phyloP scores from a whole-genome alignment of 2,329 filamentous ascomycete genomes.

The Bipolaris oryzae region DNA sequence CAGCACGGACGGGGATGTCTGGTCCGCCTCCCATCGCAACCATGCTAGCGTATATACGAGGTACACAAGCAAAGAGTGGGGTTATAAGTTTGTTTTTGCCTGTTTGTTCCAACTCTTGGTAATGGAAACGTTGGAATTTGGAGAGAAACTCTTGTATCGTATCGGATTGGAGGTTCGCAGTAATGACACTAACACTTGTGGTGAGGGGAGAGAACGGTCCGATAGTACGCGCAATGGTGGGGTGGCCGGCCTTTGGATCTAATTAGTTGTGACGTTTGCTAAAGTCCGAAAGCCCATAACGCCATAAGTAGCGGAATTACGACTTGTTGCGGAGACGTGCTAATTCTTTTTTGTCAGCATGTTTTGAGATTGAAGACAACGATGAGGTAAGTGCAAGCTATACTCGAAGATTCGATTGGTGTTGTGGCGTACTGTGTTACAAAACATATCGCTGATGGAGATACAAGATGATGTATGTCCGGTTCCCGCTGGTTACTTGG shows the following conservation, averaged over 20 bases:
- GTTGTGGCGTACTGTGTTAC: too few species aligned
- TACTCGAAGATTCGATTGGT: neutral
- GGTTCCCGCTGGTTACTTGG: too few species aligned
- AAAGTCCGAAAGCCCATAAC: neutral
- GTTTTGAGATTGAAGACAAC: neutral
- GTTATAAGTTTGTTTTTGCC: neutral
- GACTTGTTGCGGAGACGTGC: neutral
- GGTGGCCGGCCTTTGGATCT: neutral
- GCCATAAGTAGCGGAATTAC: neutral
- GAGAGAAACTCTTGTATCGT: neutral
- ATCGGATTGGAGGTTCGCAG: neutral
- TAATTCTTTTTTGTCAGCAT: neutral
- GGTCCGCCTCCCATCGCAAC: slow-evolving; percentile 55
- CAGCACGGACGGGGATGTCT: slow-evolving; percentile 24
- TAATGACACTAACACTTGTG: neutral
- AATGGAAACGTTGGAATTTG: neutral
- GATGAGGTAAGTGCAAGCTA: neutral
- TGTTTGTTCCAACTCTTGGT: neutral
- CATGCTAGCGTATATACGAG: slow-evolving; percentile 18
- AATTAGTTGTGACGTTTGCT: slow-evolving; percentile 3
- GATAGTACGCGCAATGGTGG: slow-evolving; percentile 3
- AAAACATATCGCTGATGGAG: neutral
- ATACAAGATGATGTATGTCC: neutral
- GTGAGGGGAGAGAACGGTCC: neutral
- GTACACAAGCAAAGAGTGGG: neutral